Base-by-base conservation (phyloP, 805 yeast species). In the Kregervanrija fluxuum region DNA sequence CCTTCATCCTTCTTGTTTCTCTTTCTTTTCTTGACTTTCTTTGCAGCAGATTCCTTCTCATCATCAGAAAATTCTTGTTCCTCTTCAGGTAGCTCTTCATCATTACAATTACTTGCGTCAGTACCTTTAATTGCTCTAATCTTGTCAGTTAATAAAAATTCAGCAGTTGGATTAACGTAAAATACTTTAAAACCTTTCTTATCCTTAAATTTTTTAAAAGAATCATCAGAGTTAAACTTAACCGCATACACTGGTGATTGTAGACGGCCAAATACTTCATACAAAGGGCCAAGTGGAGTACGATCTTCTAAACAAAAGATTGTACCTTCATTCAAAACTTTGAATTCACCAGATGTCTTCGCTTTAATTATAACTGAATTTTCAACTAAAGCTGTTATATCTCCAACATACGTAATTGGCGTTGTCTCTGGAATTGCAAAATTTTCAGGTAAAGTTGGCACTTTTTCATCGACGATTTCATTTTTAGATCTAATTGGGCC, bases 51-150 rank as follows among this genome's bases (percentile, higher is more conserved):
- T 61, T 93, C 98, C 48, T 77, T 77, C 59, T 91, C 98, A 62
- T 93, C 98, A 61, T 93, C 98, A 1, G 96, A 86, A 53, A 82
- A 91, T 59, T 91, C 98, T 61, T 87, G 95, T 61, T 93, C 98
- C 30, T 85, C 95, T 53, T 81, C 89, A 0, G 96, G 88, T 30
- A 91, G 65, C 57, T 93, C 99, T 65, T 93, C 98, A 62, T 93
- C 99, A 60, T 87, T 84, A 61, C 87, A 82, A 55, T 93, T 93
- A 56, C 95, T 85, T 0, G 99, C 99, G 67, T 93, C 99, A 1
- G 89, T 82, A 17, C 98, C 99, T 56, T 83, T 90, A 14, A 80
- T 47, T 16, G 73, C 67, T 54, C 79, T 85, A 44, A 90, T 73
- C 17, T 77, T 66, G 42, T 83, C 84, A 0, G 98, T 91, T 50